Conservation (phyloP, 202 grass and related monocot species). For the Zizania palustris region DNA sequence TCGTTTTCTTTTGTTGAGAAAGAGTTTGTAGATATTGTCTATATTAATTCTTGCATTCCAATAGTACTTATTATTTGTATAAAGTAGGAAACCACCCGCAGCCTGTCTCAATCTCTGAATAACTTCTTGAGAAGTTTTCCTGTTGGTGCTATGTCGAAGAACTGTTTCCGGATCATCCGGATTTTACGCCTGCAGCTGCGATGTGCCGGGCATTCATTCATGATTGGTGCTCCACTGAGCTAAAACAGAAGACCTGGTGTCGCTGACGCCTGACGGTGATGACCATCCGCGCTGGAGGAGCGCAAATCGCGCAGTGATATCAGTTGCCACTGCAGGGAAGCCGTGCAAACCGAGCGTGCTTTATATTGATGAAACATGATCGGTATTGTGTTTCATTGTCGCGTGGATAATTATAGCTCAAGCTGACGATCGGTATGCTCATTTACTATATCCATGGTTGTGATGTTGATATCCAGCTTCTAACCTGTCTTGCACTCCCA, state of each 20-base stretch:
- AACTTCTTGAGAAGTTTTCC: too few relatives aligned
- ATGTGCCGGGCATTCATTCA: background rate
- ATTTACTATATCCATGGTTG: background rate
- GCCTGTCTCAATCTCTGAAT: too few relatives aligned
- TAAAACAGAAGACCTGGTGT: background rate
- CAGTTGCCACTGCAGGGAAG: background rate
- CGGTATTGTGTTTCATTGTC: background rate
- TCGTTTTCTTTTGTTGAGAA: too few relatives aligned
- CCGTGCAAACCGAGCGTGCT: background rate
- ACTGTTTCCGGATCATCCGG: background rate
- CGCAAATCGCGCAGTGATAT: background rate
- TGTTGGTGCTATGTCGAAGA: background rate
- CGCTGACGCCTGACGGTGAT: background rate
- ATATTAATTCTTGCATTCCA: too few relatives aligned
- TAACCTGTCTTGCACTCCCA: background rate
- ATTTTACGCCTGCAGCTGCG: background rate
- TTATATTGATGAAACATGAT: background rate
- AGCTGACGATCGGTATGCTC: background rate
- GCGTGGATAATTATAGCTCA: background rate
- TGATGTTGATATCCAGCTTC: background rate
- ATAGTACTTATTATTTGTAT: too few relatives aligned
- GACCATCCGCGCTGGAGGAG: background rate
- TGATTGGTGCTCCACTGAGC: background rate
- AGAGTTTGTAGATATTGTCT: too few relatives aligned
- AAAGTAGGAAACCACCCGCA: too few relatives aligned